Evolutionary conservation across 1,284 basidiomycete species (phyloP), one percentile per base, ranked within the genome.

Genomic region (Neolentinus lepideus): DNA sequence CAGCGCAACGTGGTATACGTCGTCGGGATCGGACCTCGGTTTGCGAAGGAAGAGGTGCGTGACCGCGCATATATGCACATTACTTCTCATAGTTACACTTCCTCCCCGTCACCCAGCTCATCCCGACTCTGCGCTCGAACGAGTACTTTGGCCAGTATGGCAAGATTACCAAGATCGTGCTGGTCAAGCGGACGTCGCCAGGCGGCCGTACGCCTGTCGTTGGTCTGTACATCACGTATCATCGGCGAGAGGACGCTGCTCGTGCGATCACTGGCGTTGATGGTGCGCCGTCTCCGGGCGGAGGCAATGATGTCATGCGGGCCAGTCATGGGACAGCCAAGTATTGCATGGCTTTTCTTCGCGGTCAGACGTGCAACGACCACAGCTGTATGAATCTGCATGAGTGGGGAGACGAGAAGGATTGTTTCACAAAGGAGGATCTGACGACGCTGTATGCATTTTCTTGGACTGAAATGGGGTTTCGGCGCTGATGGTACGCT

Each of bases 91-190:
- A 57, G 57, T 62, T 52, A 60, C 54, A 57, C 46, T 58, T 25
- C 35, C 47, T 57, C 61, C 36, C 35, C 38, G 31, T 33, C 29
- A 14, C 33, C n/a, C 61, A 98, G 92, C 85, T 97, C 51, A 92
- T 98, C 60, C 89, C 94, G 1, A 94, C 94, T 11, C 76, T 99
- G 46, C 92, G 95, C 53, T 95, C 94, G 12, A 90, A 89, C 66
- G 97, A 99, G 62, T 98, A 97, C 71, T 99, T 99, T 71, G 97
- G 97, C 4, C 94, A 98, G 69, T 99, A 98, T 71, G 97, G 97
- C 61, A 97, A 96, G 75, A 98, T 99, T 63, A 87, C 90, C 51
- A 98, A 98, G 75, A 92, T 99, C 57, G 79, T 98, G 54, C 84
- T 99, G 51, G 89, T 92, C 56, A 97, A 98, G 71, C 88, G 96